These are phyloP conservation scores for Chytriomyces sp. DNA, from an alignment of 192 early-diverging fungal genomes.

Conservation along the genomic window DNA sequence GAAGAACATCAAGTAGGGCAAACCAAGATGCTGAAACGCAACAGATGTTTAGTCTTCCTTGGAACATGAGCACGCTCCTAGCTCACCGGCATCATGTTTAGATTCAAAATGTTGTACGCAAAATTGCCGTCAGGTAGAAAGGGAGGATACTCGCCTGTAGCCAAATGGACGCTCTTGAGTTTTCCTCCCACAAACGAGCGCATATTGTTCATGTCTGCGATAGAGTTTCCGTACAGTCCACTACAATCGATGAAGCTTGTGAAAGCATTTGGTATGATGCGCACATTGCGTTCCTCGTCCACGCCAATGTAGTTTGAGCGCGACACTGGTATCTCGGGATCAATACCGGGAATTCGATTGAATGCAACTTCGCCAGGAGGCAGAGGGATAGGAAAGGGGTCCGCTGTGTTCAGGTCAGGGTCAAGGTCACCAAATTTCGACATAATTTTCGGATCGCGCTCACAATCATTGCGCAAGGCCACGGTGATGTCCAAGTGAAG, in stretches of 20 bases:
- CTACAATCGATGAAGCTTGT: conserved; percentile 7
- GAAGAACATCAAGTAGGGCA: conserved; percentile 8
- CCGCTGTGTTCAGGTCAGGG: conserved; percentile 4
- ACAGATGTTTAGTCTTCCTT: background rate
- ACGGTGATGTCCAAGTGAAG: conserved; percentile 40
- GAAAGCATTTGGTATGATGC: background rate
- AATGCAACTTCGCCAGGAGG: conserved; percentile 24
- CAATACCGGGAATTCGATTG: background rate
- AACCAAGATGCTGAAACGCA: background rate
- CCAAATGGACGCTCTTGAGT: background rate
- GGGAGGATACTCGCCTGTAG: conserved; percentile 6
- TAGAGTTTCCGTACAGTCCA: conserved; percentile 11
- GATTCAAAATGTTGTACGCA: background rate
- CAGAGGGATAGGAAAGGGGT: conserved; percentile 38
- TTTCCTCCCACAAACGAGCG: background rate
- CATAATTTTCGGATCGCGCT: background rate
- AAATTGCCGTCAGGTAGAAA: background rate
- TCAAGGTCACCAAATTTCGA: background rate
- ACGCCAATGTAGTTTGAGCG: background rate
- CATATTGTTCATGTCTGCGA: background rate
- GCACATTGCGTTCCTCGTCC: background rate
- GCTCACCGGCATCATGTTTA: conserved; percentile 16
- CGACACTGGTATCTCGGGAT: background rate
- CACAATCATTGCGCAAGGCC: conserved; percentile 14
- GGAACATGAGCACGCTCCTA: background rate